These are phyloP conservation scores for Solanum chilense DNA, from an alignment of 257 asterid genomes.

Conservation along the genomic window DNA sequence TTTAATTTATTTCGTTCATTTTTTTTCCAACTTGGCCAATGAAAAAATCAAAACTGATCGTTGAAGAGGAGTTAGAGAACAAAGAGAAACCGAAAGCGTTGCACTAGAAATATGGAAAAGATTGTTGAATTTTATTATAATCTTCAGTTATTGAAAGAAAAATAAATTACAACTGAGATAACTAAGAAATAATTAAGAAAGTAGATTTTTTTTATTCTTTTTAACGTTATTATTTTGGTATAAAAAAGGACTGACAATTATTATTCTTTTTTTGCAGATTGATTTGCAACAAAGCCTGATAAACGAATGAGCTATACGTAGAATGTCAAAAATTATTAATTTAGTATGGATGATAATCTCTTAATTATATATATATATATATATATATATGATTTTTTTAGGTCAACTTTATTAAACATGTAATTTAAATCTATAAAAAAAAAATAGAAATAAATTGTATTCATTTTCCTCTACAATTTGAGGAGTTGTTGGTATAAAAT, in stretches of 20 bases:
- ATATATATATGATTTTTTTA: not conserved
- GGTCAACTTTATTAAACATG: not conserved
- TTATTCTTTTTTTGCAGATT: no score
- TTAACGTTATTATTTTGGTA: not conserved
- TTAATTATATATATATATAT: not conserved
- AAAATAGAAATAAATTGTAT: not conserved
- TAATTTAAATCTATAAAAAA: not conserved
- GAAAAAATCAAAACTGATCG: not conserved
- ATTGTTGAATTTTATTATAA: not conserved
- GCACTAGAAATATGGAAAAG: not conserved
- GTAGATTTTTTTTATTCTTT: no score
- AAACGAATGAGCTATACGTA: not conserved
- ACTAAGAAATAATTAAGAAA: not conserved
- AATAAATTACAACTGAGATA: not conserved
- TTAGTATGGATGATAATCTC: no score
- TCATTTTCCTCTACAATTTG: not conserved
- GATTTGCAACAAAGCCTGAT: not conserved
- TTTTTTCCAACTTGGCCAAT: not conserved
- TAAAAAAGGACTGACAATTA: not conserved
- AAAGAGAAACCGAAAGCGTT: not conserved
- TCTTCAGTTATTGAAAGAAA: not conserved
- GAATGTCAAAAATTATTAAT: no score
- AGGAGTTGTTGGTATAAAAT: not conserved
- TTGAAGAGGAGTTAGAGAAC: not conserved
- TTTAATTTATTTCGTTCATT: no score